Base-by-base conservation (phyloP, 176 grass and related monocot species). In the Typha latifolia region DNA sequence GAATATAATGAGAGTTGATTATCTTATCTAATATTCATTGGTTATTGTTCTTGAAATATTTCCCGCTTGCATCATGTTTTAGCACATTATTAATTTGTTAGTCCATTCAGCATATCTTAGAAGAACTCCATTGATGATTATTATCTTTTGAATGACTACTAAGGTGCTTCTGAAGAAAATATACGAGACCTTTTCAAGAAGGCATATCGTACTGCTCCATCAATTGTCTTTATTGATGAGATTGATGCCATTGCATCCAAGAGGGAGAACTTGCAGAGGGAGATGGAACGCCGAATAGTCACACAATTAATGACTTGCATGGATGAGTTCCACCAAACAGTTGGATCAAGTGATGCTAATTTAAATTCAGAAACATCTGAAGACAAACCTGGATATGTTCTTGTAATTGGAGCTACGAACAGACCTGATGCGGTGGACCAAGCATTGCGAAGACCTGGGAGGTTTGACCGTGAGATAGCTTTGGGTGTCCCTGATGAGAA, bases 231-330 rank as follows among this genome's bases (percentile, higher is more conserved):
- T 59, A 99, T 99, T 21, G 94, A 99, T 37, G 89, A 99, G 81
- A 99, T 99, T 55, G 89, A 99, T 47, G 88, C 94, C 20, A 99
- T 93, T 78, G 94, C 94, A 53, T 90, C 89, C n/a, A 97, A 97
- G 75, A 91, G 93, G 77, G 93, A 97, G 34, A 97, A 81, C 57
- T 67, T 92, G 16, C 94, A 97, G 52, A 78, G 85, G 34, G 94
- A 90, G 66, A 97, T 92, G 89, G 93, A 97, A 18, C 71, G 88
- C 2, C 78, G 93, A 14, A 97, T 97, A 73, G 94, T 97, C 62
- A 97, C 83, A 24, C 89, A 97, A 18, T 52, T 97, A 57, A 97
- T 97, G 94, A 90, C 94, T 50, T 97, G 94, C 67, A 92, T 97
- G 94, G 94, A 97, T 65, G 78, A 97, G 70, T 89, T 84, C 63